Base-by-base conservation (phyloP, 1,284 basidiomycete genomes). In the Naganishia sp. region DNA sequence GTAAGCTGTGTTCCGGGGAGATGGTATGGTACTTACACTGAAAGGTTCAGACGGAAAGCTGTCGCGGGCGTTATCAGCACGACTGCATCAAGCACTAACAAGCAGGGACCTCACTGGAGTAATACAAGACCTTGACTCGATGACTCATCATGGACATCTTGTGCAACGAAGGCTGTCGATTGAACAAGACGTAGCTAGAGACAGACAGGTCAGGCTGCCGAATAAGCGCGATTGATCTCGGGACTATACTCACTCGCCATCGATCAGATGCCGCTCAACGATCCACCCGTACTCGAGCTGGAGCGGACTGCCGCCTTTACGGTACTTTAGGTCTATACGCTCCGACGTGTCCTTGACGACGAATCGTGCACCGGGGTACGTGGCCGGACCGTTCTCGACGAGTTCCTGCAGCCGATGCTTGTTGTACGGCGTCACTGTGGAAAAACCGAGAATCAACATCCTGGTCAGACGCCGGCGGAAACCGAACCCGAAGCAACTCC, bases 121-220 rank as follows among this genome's bases (percentile, higher is more conserved):
- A 99, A 43, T 92, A 91, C 94, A 99, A 97, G 66, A 99, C 83
- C 77, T 92, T 93, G 57, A 99, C 91, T 48, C 96, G 87, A 82
- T 99, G 96, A 79, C 92, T 93, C 96, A 99, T 99, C 96, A 99
- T 99, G 84, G 92, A 95, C 96, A 99, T 99, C 81, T 99, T 99
- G 82, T 99, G 96, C 79, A 99, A 81, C 84, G 88, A 92, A 2
- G 96, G 96, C 77, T 99, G 96, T 70, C 96, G 94, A 80, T 99
- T 99, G 84, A 99, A 99, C 59, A 99, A 82, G 43, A 99, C 92
- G 74, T 86, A 97, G 77, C 92, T 94, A 70, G 28, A n/a, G 42
- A 66, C 16, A n/a, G 42, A 66, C 16, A 28, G 33, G 44, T 71
- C 25, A 72, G 67, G 67, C 46, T 11, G 7, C 10, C 69, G 42